phyloP scores from a whole-genome alignment of 768 basidiomycete genomes.

The Kwoniella shandongensis region DNA sequence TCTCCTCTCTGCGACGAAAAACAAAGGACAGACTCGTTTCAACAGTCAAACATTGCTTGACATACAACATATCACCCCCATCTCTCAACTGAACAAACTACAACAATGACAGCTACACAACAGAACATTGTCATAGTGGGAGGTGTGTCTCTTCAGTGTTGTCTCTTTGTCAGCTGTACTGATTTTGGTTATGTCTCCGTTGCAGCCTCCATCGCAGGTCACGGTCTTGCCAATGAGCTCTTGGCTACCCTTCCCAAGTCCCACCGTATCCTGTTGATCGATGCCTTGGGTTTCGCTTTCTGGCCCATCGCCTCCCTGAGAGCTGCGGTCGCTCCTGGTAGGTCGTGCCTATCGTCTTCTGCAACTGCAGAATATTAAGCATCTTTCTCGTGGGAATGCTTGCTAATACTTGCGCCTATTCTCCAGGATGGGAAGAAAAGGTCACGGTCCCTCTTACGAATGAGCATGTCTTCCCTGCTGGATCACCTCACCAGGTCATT shows the following conservation, averaged over 20 bases:
- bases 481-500: constrained; percentile 38
- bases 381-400: no score
- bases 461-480: constrained; percentile 36
- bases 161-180: not conserved
- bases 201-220: constrained; percentile 41
- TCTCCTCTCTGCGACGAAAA: no score
- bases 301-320: constrained; percentile 42
- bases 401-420: no score
- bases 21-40: no score
- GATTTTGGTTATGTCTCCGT: not conserved
- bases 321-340: constrained; percentile 47
- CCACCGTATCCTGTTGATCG: constrained; percentile 46
- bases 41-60: no score
- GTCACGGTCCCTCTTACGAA: constrained; percentile 32
- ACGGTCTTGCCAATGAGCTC: constrained; percentile 34
- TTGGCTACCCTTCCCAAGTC: constrained; percentile 23
- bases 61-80: no score
- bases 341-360: not conserved
- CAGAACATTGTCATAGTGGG: constrained; percentile 52
- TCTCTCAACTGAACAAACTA: no score
- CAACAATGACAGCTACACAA: no score
- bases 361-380: not conserved
- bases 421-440: constrained; percentile 45
- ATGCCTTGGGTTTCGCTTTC: constrained; percentile 34
- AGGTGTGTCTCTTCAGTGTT: constrained; percentile 23